Base-by-base conservation (phyloP, 2,329 filamentous ascomycete genomes). In the Arachnopeziza araneosa region DNA sequence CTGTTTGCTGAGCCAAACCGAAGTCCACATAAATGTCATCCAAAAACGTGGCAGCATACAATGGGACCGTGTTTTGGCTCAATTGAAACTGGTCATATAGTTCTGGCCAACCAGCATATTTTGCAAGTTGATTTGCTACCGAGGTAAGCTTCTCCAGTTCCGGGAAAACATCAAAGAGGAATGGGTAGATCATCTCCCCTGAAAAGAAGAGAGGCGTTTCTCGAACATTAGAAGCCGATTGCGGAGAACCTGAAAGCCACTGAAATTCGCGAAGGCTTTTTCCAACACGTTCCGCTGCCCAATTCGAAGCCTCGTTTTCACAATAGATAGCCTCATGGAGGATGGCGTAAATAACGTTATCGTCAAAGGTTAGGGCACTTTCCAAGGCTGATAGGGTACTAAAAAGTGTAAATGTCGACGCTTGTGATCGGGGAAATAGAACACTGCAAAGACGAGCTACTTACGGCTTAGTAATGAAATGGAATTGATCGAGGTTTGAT, bases 1-100 rank as follows among this genome's bases (percentile, higher is more conserved):
- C 91, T 19, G 91, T 96, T 67, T 89, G 84, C 67, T 83, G 81
- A 9, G 90, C 88, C 58, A 92, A 77, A 7, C 84, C 84, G 66
- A 84, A 89, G 70, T 96, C 89, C 30, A 98, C 93, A 69, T 96
- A 97, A 90, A 97, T 95, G 71, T 96, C 92, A 64, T 96, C 88
- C 4, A 91, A 73, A 67, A 89, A 98, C 1, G 85, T 88, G 0
- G 90, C 91, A 1, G 92, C 89, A 70, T 95, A 97, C 0, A 96
- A 85, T 0, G 93, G 93, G 0, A 97, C 90, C 60, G 86, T 80
- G 69, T 97, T 97, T 68, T 80, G 83, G 21, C 80, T 81, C 54
- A 97, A 78, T 73, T 90, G 87, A 57, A 83, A 82, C 63, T 84
- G 78, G 69, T 96, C 84, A 72, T 96, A 97, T 4, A 97, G 79